Evolutionary conservation across 1,284 basidiomycete genomes (phyloP).

Genomic region (Cystobasidium slooffiae): DNA sequence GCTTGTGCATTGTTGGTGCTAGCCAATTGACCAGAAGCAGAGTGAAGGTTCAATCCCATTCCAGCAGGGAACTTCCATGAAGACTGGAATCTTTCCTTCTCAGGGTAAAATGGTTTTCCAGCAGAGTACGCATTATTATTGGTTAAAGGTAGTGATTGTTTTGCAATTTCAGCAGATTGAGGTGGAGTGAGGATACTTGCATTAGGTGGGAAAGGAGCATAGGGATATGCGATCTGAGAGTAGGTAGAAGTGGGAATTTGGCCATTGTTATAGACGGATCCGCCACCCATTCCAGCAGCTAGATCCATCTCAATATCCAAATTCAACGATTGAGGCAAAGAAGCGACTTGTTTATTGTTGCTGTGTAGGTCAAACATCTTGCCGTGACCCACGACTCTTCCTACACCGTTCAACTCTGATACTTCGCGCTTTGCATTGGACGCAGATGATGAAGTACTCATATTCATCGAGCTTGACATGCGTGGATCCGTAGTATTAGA

Average conservation of each 20-base stretch:
- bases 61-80: conserved; percentile 38
- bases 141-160: conserved; percentile 10
- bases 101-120: conserved; percentile 23
- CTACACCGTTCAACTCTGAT: conserved; percentile 2
- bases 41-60: conserved; percentile 23
- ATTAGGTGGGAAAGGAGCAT: background rate
- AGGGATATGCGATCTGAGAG: conserved; percentile 17
- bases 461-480: background rate
- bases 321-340: conserved; percentile 7
- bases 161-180: conserved; percentile 24
- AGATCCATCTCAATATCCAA: conserved; percentile 30
- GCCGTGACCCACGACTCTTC: conserved; percentile 15
- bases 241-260: background rate
- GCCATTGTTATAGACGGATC: no score
- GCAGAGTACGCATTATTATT: background rate
- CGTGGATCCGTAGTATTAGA: conserved; percentile 23
- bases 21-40: background rate
- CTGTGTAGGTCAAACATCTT: conserved; percentile 19
- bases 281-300: conserved; percentile 1
- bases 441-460: background rate
- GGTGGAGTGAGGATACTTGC: conserved; percentile 24
- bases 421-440: conserved; percentile 11
- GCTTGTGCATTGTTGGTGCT: background rate
- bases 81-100: conserved; percentile 32
- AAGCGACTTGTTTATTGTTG: background rate